Base-by-base conservation (phyloP, 805 yeast genomes). In the Tetrapisispora pingtungensis region DNA sequence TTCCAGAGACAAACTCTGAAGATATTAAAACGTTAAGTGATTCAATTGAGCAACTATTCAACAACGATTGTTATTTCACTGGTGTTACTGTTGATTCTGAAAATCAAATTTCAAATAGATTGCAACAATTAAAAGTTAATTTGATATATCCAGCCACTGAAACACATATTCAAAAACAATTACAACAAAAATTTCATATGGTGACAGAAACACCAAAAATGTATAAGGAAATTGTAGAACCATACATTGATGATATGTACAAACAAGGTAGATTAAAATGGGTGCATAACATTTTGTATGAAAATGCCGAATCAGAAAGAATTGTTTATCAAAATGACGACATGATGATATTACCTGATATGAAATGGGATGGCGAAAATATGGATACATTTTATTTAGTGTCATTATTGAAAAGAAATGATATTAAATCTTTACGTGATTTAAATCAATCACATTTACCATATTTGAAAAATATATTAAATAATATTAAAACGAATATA, bases 351-450 rank as follows among this genome's bases (percentile, higher is more conserved):
- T 69, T 89, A 33, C 97, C 97, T 0, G 97, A 93, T 64, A 85
- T 90, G 96, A 89, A 90, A 62, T 93, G 99, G 99, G 97, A 90
- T 60, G 80, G 84, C 2, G 65, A 70, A 40, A 77, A 78, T 26
- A 51, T 81, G 60, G 85, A 78, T 20, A 63, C 90, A 3, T 66
- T 93, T 44, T 88, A 90, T 59, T 65, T 90, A 50, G 81, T 86
- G 42, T 82, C 85, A 10, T 78, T 90, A 46, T 88, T 83, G 5
- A 75, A 74, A 49, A 69, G 90, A 46, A 69, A 65, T 1, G 89
- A 84, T 51, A 75, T 93, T 14, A 68, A 80, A 2, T 78, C 90
- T 1, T 57, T 93, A 2, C 74, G 98, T 53, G 97, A 90, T 56
- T 67, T 93, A 47, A 78, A 72, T 42, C 57, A 62, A 2, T 44